Base-by-base conservation (phyloP, 441 rosid genomes). In the Flueggea neowawraea region DNA sequence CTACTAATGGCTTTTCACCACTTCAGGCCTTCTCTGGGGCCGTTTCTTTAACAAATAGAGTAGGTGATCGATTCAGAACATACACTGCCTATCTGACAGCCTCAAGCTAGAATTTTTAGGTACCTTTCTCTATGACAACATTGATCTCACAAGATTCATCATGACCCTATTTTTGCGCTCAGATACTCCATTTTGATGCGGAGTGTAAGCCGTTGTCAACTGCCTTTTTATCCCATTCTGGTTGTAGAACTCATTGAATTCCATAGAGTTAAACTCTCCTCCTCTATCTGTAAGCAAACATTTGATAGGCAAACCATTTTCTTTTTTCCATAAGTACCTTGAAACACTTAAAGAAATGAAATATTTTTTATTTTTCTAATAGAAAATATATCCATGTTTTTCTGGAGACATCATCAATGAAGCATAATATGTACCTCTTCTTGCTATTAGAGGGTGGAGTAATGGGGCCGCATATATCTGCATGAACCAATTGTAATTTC, bases 331-430 rank as follows among this genome's bases (percentile, higher is more conserved):
- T 47, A 0, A 33, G 7, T 10, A 3, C 36, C 49, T 33, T 33
- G 13, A 57, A 57, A 11, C 49, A 33, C 15, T 57, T 57, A 39
- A 36, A 57, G 12, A 14, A 33, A 36, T 13, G 6, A 5, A 57
- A 57, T 5, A 47, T 16, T 10, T 57, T 22, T 14, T 48, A 57
- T 16, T 57, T 57, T 16, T 33, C n/a, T n/a, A n/a, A n/a, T n/a
- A n/a, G n/a, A n/a, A n/a, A n/a, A n/a, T n/a, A n/a, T n/a, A n/a
- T n/a, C 48, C 12, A n/a, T 2, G 4, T 13, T 39, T 58, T 58
- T 16, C 62, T 36, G n/a, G 6, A 36, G 43, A 36, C 39, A 7
- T 58, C 51, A 43, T 58, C 62, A 58, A 16, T 58, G 31, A 58
- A 36, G 13, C 16, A 36, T 12, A 58, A 13, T 2, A 45, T 41